A percentile compares a stretch with the other conserved stretches of the same genome.
These are phyloP conservation scores for Acer campestre DNA, from an alignment of 345 rosid genomes.

Conservation along the genomic window DNA sequence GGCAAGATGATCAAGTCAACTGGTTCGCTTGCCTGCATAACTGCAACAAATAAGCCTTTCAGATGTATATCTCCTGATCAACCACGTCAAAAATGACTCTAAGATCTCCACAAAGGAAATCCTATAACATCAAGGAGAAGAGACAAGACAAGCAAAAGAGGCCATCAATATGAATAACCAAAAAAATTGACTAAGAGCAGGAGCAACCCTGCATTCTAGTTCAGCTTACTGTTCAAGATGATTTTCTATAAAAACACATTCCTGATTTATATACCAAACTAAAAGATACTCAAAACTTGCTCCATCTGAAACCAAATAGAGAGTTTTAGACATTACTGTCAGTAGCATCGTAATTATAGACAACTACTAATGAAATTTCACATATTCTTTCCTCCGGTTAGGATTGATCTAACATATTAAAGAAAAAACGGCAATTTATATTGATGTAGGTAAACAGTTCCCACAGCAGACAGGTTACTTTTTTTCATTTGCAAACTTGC, in stretches of 20 bases:
- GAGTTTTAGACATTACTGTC: neutral
- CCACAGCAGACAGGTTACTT: neutral
- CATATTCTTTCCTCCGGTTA: neutral
- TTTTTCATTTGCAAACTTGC: neutral
- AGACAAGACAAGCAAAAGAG: neutral
- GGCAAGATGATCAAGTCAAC: constrained; percentile 46
- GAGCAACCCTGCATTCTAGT: neutral
- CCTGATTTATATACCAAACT: neutral
- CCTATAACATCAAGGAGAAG: neutral
- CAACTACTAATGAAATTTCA: neutral
- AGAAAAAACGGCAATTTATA: neutral
- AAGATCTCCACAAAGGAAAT: constrained; percentile 3
- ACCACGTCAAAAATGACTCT: neutral
- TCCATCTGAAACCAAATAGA: neutral
- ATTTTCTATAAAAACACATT: neutral
- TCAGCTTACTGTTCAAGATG: neutral
- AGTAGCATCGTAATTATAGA: neutral
- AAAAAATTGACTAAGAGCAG: neutral
- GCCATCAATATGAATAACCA: neutral
- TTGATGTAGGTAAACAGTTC: neutral
- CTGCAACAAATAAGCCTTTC: constrained; percentile 31
- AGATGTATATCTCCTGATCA: neutral
- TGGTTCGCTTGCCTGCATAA: constrained; percentile 42
- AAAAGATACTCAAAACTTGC: neutral
- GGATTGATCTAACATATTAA: neutral